Percentiles rank a stretch among this genome's conserved stretches.
phyloP scores from a whole-genome alignment of 768 basidiomycete genomes.

The Solioccasus polychromus region DNA sequence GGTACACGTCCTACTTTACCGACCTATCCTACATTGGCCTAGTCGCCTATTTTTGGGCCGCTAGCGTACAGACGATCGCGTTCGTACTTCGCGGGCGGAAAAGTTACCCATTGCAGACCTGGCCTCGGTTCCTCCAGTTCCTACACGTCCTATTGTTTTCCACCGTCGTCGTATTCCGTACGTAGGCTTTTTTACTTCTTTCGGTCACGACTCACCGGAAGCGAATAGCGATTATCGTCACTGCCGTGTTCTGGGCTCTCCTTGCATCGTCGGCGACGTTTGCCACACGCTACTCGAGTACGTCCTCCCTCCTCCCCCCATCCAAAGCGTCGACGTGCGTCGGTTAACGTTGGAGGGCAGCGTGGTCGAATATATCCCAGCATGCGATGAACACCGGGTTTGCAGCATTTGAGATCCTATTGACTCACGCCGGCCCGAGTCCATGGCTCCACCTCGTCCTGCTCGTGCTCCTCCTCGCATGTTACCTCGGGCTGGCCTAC shows the following conservation, averaged over 20 bases:
- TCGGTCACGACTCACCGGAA: background rate
- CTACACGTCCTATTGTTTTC: constrained; percentile 53
- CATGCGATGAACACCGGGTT: constrained; percentile 60
- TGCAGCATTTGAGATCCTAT: constrained; percentile 54
- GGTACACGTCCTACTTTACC: constrained; percentile 67
- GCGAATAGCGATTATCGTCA: constrained; percentile 58
- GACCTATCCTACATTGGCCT: constrained; percentile 60
- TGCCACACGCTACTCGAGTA: constrained; percentile 36
- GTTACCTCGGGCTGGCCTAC: constrained; percentile 68
- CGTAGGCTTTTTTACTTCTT: constrained; percentile 16
- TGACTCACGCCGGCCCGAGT: constrained; percentile 49
- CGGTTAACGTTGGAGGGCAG: constrained; percentile 29
- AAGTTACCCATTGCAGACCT: constrained; percentile 55
- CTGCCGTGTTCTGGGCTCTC: constrained; percentile 60
- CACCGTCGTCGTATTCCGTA: constrained; percentile 56
- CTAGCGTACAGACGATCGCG: constrained; percentile 49
- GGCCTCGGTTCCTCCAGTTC: constrained; percentile 54
- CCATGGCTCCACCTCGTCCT: constrained; percentile 52
- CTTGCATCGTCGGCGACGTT: constrained; percentile 45
- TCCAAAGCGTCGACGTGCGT: background rate
- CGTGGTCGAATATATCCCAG: constrained; percentile 56
- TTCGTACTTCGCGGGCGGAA: constrained; percentile 37
- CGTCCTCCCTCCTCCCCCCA: constrained; percentile 12
- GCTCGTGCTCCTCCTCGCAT: constrained; percentile 46
- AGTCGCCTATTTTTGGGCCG: constrained; percentile 59